Evolutionary conservation across 768 basidiomycete genomes (phyloP).

Genomic region (Serpula lacrymans): DNA sequence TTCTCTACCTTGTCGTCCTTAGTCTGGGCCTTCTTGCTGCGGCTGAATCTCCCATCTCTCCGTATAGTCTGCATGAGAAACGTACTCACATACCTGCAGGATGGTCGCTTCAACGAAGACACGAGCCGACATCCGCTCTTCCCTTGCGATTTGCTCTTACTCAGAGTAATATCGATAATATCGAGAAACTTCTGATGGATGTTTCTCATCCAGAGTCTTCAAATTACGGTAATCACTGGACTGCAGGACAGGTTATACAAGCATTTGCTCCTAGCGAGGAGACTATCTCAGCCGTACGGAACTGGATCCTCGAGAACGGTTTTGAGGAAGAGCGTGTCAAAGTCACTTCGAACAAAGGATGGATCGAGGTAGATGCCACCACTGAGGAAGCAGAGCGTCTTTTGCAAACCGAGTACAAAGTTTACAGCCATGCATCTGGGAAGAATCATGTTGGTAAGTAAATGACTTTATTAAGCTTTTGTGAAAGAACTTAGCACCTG

Average conservation of each 20-base stretch:
- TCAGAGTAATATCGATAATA: constrained; percentile 41
- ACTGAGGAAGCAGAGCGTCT: constrained; percentile 38
- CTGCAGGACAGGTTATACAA: constrained; percentile 37
- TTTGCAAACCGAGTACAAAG: constrained; percentile 38
- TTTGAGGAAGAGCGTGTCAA: constrained; percentile 34
- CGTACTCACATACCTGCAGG: constrained; percentile 30
- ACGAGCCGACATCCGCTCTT: constrained; percentile 31
- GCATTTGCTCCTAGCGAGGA: constrained; percentile 43
- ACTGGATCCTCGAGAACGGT: constrained; percentile 42
- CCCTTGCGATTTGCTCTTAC: constrained; percentile 47
- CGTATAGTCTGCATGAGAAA: constrained; percentile 38
- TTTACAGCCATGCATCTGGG: constrained; percentile 37
- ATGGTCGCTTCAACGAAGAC: constrained; percentile 34
- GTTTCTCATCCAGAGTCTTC: constrained; percentile 49
- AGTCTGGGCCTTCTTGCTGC: not conserved
- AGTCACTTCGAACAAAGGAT: constrained; percentile 36
- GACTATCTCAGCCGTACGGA: constrained; percentile 36
- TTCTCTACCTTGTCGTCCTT: constrained; percentile 4
- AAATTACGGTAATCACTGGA: constrained; percentile 48
- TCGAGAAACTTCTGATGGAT: constrained; percentile 43
- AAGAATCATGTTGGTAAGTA: constrained; percentile 34
- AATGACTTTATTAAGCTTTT: not conserved
- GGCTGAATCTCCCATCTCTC: constrained; percentile 26
- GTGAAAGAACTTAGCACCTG: not conserved
- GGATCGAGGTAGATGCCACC: constrained; percentile 36